These are phyloP conservation scores for Schizochytrium sp. DNA, from an alignment of 108 stramenopile genomes.

Conservation along the genomic window DNA sequence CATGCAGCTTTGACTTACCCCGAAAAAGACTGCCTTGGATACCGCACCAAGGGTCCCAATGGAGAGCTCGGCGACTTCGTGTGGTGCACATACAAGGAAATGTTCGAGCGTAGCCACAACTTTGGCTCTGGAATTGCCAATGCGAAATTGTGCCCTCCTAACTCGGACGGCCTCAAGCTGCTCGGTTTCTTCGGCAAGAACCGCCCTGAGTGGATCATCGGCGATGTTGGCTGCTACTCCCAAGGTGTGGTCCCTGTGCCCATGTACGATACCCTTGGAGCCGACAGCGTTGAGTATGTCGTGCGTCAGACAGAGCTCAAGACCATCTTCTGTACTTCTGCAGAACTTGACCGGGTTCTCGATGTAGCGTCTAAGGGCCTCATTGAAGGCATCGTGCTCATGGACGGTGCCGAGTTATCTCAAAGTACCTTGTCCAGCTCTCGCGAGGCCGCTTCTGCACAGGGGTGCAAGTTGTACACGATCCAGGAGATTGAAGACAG, in stretches of 20 bases:
- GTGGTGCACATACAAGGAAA: conserved; percentile 69
- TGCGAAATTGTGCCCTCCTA: conserved; percentile 69
- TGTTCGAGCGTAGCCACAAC: conserved; percentile 66
- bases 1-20: conserved; percentile 64
- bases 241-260: conserved; percentile 87
- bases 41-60: conserved; percentile 61
- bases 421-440: not conserved
- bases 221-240: conserved; percentile 87
- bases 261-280: conserved; percentile 93
- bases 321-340: conserved; percentile 83
- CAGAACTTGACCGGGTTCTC: conserved; percentile 81
- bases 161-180: conserved; percentile 67
- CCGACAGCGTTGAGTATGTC: conserved; percentile 87
- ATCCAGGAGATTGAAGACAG: conserved; percentile 25
- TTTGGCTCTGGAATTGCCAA: conserved; percentile 69
- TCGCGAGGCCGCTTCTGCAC: not conserved
- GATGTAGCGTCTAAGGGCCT: conserved; percentile 65
- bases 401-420: conserved; percentile 7
- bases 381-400: conserved; percentile 5
- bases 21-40: conserved; percentile 67
- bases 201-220: conserved; percentile 91
- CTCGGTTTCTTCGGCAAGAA: conserved; percentile 92
- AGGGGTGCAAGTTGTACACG: not conserved
- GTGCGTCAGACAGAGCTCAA: conserved; percentile 84
- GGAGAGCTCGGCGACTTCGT: conserved; percentile 66